Base-by-base conservation (phyloP, 2,329 filamentous ascomycete species). In the Mollisiaceae sp. region DNA sequence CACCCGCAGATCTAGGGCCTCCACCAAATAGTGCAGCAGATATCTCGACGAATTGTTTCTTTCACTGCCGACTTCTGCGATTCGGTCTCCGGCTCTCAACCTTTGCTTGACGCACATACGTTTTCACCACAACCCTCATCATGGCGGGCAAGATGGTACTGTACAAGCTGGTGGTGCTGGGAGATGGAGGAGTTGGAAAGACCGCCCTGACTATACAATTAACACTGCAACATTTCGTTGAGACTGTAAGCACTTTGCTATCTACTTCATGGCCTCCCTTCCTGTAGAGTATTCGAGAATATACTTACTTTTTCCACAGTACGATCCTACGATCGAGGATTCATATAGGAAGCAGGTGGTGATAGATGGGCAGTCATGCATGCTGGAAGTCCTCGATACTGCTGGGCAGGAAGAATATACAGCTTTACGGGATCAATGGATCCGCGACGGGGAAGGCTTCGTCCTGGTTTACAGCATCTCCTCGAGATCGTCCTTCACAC, bases 321-420 rank as follows among this genome's bases (percentile, higher is more conserved):
- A 94, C 77, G 91, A 94, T 79, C 91, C 91, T 52, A 94, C 91
- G 69, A 94, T 94, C 78, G 91, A 94, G 79, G 91, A 94, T 78
- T 94, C 91, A 66, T 94, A 94, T 78, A 86, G 91, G 73, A 94
- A 94, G 81, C 91, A 94, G 78, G 91, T 94, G 67, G 91, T 97
- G 76, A 98, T 98, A 79, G 95, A 98, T 77, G 87, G 89, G 68
- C 92, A 97, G 79, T 93, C 94, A 54, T 97, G 94, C 83, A 97
- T 97, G 94, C 88, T 97, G 75, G 94, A 98, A 80, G 93, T 97
- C 57, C 87, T 97, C 75, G 95, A 99, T 81, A 99, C 95, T 62
- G 95, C 95, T 60, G 95, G 95, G 65, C 95, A 99, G 79, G 95
- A 99, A 82, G 95, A 99, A 82, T 99, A 98, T 81, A 97, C 94